Base-by-base conservation (phyloP, 306 rosid species). In the Dalbergia cochinchinensis region DNA sequence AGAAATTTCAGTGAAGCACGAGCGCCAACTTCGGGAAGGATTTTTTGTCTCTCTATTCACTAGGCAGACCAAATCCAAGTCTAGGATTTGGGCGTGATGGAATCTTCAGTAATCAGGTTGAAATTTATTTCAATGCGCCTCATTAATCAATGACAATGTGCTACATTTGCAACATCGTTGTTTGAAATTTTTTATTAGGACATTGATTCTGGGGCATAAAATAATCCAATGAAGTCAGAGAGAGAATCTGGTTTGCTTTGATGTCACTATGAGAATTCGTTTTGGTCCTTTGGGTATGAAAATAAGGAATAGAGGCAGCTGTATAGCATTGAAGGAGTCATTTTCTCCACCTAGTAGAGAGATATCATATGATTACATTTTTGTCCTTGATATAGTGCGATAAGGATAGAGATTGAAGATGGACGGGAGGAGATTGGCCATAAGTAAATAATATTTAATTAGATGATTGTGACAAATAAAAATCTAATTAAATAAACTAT, bases 31-130 rank as follows among this genome's bases (percentile, higher is more conserved):
- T 86, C 89, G 82, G 92, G 58, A 53, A 80, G 67, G 90, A 91
- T 88, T 88, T 85, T 87, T 83, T 83, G 74, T 66, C 82, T 48
- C 57, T 71, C 60, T 69, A 34, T 41, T 68, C 84, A 74, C 53
- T 54, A 33, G 66, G 80, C 82, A 78, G 86, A 94, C 91, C 81
- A 91, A 88, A 92, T 92, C 97, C 58, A 85, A 82, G 64, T 51
- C 80, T 26, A 82, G 89, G 98, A 89, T 94, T 91, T 88, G 82
- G 82, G 97, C 94, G 94, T 94, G 92, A 83, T 34, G 80, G 57
- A 82, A 83, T 9, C 59, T 89, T 86, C 90, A 87, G 86, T 76
- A 70, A 77, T 72, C 73, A 71, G 85, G 65, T 83, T 89, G 85
- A 85, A 85, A 71, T 84, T 74, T 20, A 83, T 84, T 80, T 70